Conservation (phyloP, 2,329 filamentous ascomycete genomes). For the Thelonectria discophora region DNA sequence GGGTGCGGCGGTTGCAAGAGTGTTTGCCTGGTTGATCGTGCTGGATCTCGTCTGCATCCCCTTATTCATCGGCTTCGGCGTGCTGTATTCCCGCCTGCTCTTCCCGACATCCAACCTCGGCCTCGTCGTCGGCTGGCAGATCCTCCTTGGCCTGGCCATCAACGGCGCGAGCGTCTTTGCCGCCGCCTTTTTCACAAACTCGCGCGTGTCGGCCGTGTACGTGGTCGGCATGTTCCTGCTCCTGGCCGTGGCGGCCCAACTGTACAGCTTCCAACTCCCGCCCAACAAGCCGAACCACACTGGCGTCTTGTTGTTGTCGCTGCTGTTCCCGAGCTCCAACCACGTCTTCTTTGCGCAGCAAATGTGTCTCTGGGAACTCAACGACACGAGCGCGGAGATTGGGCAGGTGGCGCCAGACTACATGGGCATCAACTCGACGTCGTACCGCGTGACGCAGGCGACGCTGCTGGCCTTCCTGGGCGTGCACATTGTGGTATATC, state of each 20-base stretch:
- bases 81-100: slow-evolving; percentile 45
- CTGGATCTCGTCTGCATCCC: slow-evolving; percentile 46
- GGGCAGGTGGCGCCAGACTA: slow-evolving; percentile 20
- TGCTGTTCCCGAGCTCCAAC: slow-evolving; percentile 39
- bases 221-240: slow-evolving; percentile 43
- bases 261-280: slow-evolving; percentile 27
- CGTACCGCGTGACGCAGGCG: slow-evolving; percentile 38
- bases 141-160: slow-evolving; percentile 59
- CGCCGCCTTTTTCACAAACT: slow-evolving; percentile 49
- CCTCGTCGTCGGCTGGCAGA: slow-evolving; percentile 54
- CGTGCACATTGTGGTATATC: slow-evolving; percentile 47
- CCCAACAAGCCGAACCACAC: slow-evolving; percentile 9
- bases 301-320: slow-evolving; percentile 20
- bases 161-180: slow-evolving; percentile 72
- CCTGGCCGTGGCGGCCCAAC: slow-evolving; percentile 37
- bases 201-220: slow-evolving; percentile 45
- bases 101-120: slow-evolving; percentile 43
- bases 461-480: slow-evolving; percentile 46
- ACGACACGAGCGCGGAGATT: slow-evolving; percentile 13
- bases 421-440: slow-evolving; percentile 27
- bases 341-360: slow-evolving; percentile 38
- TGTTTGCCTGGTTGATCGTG: slow-evolving; percentile 41
- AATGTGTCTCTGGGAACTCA: slow-evolving; percentile 36
- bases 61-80: slow-evolving; percentile 52
- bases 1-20: slow-evolving; percentile 32